Percentiles rank a stretch among this genome's conserved stretches.
Conservation (phyloP, 192 early-diverging fungal species). For the Mortierella hygrophila region DNA sequence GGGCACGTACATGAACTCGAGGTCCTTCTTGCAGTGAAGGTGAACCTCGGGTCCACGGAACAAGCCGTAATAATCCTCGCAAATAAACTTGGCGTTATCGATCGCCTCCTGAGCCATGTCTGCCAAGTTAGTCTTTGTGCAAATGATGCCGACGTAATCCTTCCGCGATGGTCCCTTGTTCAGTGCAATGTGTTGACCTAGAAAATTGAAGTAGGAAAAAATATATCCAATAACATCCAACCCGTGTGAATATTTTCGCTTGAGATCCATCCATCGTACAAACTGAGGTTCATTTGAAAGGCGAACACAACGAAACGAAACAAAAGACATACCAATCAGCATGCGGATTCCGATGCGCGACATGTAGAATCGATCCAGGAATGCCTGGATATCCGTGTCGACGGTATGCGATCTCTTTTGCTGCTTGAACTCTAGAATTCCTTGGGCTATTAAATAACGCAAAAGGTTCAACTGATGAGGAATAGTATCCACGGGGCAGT, state of each 20-base stretch:
- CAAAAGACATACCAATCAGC: slow-evolving; percentile 81
- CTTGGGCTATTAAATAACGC: slow-evolving; percentile 74
- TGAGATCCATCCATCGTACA: background rate
- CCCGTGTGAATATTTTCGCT: background rate
- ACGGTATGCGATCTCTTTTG: slow-evolving; percentile 59
- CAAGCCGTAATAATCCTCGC: slow-evolving; percentile 91
- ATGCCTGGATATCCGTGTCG: slow-evolving; percentile 86
- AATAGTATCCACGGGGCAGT: background rate
- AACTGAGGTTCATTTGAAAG: background rate
- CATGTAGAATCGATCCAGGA: slow-evolving; percentile 97
- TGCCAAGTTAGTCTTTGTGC: slow-evolving; percentile 86
- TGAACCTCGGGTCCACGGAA: slow-evolving; percentile 85
- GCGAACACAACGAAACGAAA: background rate
- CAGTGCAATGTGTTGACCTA: slow-evolving; percentile 82
- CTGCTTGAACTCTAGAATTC: slow-evolving; percentile 93
- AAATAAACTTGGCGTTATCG: slow-evolving; percentile 90
- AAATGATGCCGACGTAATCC: slow-evolving; percentile 95
- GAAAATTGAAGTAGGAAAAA: background rate
- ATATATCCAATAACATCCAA: background rate
- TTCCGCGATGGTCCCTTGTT: slow-evolving; percentile 71
- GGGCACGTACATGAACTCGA: slow-evolving; percentile 97
- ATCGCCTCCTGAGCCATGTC: slow-evolving; percentile 91
- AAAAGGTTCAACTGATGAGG: background rate
- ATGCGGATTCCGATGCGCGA: slow-evolving; percentile 98
- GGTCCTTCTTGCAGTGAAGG: slow-evolving; percentile 77